Base-by-base conservation (phyloP, 495 filamentous ascomycete species). In the Penicillium arizonense region DNA sequence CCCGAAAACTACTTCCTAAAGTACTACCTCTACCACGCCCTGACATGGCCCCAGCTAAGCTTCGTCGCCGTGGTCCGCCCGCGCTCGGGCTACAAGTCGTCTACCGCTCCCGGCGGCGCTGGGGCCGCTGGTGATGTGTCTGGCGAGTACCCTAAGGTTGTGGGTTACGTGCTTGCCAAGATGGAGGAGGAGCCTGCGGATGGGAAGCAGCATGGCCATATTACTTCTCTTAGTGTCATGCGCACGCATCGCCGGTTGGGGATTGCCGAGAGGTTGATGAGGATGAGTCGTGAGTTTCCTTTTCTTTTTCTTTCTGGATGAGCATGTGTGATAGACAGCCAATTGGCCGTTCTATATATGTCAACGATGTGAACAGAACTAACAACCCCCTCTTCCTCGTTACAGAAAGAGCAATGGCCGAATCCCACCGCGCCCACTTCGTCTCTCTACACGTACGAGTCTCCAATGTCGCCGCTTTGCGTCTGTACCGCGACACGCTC, bases 1-100 rank as follows among this genome's bases (percentile, higher is more conserved):
- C 94, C 94, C 61, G 94, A 98, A 75, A 98, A 98, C 80, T 98
- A 98, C 82, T 97, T 97, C 73, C 85, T 95, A 74, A 98, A 98
- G 82, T 98, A 98, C 81, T 98, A 98, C 81, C 88, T 98, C 62
- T 98, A 98, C 83, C 94, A 98, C 73, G 94, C 94, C 6, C 83
- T 97, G 47, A 94, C 90, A 45, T 98, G 94, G 94, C 94, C 94
- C 8, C 93, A 97, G 69, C 84, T 97, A 44, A 92, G 87, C 62
- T 97, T 90, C 72, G 94, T 98, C 28, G 94, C 94, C 47, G 93
- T 98, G 61, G 92, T 97, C 69, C 84, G 91, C 13, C 88, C 91
- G 11, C 80, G 79, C 84, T 71, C 79, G 76, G 47, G 76, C 36
- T 87, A 76, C 54, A 55, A 59, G 21, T 39, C 56, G 13, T 52